A percentile compares a stretch with the other conserved stretches of the same genome.
Evolutionary conservation across 2,329 filamentous ascomycete genomes (phyloP).

Genomic region (Graphiopsis chlorocephala): DNA sequence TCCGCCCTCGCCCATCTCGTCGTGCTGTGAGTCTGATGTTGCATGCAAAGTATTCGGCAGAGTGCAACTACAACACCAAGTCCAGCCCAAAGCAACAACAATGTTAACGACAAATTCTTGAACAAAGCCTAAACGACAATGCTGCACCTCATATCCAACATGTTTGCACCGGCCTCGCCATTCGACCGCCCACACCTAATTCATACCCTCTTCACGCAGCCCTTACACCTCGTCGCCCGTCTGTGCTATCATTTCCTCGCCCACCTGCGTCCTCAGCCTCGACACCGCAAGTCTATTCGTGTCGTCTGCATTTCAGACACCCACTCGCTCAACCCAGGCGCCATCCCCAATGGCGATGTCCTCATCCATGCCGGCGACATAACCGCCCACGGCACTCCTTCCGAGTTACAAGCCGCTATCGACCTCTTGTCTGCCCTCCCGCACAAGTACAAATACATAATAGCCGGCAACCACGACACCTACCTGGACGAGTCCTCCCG

Average conservation of each 20-base stretch:
- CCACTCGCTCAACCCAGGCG: conserved; percentile 57
- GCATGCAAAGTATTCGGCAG: no score
- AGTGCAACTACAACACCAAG: background rate
- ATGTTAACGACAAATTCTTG: conserved; percentile 7
- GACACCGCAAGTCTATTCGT: conserved; percentile 58
- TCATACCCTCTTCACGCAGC: conserved; percentile 33
- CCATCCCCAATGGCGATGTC: conserved; percentile 74
- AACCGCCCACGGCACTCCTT: conserved; percentile 67
- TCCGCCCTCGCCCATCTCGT: background rate
- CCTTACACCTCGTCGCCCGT: conserved; percentile 42
- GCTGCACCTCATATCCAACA: background rate
- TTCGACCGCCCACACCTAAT: conserved; percentile 24
- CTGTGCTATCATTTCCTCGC: conserved; percentile 52
- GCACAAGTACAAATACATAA: conserved; percentile 75
- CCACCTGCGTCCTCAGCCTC: conserved; percentile 57
- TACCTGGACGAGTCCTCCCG: conserved; percentile 72
- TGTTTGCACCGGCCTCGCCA: conserved; percentile 16
- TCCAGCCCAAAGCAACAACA: conserved; percentile 7
- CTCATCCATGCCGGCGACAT: conserved; percentile 90
- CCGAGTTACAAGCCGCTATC: conserved; percentile 76
- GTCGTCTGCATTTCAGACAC: conserved; percentile 91
- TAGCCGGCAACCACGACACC: conserved; percentile 86
- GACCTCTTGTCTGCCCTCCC: conserved; percentile 76
- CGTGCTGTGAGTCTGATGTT: background rate
- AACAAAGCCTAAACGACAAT: conserved; percentile 10